Percentiles rank a stretch among this genome's conserved stretches.
Evolutionary conservation across 2,329 filamentous ascomycete species (phyloP).

Genomic region (Colletotrichum karsti): DNA sequence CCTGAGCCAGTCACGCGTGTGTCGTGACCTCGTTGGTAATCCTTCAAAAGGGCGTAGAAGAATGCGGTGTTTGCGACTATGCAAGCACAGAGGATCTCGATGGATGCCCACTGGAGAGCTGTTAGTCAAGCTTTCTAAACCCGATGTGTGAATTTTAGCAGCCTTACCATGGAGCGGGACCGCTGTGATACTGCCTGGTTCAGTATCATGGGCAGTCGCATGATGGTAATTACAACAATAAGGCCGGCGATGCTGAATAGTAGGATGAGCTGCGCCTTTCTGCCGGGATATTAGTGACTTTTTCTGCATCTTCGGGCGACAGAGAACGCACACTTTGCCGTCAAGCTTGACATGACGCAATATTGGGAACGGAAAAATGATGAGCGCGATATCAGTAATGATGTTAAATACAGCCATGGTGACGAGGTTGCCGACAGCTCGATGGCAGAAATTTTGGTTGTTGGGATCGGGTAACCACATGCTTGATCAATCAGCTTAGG

Average conservation of each 20-base stretch:
- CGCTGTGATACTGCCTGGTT: conserved; percentile 37
- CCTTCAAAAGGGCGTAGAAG: conserved; percentile 38
- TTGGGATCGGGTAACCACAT: conserved; percentile 19
- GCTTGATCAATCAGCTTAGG: neutral
- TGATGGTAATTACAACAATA: conserved; percentile 37
- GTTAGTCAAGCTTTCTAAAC: too few species aligned
- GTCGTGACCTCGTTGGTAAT: conserved; percentile 36
- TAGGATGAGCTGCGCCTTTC: conserved; percentile 33
- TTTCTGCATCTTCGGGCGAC: neutral
- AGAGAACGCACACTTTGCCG: conserved; percentile 25
- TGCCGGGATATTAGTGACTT: neutral
- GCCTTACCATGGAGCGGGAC: conserved; percentile 37
- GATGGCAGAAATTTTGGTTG: conserved; percentile 31
- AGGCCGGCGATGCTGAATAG: conserved; percentile 38
- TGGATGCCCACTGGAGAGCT: conserved; percentile 38
- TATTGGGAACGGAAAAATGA: conserved; percentile 40
- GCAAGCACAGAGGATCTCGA: conserved; percentile 42
- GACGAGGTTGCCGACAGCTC: conserved; percentile 37
- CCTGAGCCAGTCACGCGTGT: conserved; percentile 5
- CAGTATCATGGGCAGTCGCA: conserved; percentile 39
- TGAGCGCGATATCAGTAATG: conserved; percentile 38
- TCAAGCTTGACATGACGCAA: conserved; percentile 33
- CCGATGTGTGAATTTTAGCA: too few species aligned
- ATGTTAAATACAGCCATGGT: conserved; percentile 41
- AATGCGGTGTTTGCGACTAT: conserved; percentile 41